Conservation (phyloP, 139 green algal genomes). For the Chlorella sp. region DNA sequence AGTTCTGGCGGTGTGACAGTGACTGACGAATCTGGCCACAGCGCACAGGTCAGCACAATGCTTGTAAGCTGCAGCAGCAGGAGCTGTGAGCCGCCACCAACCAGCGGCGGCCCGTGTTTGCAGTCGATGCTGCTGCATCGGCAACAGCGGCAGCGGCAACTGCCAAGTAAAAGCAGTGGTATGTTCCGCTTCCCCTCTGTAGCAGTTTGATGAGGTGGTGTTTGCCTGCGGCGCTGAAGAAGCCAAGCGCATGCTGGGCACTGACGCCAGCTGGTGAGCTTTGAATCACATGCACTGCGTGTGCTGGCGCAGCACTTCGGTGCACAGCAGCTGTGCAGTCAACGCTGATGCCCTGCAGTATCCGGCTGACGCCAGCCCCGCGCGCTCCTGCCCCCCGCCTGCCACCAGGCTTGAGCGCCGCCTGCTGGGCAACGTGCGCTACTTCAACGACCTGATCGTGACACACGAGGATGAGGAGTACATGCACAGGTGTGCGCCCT, state of each 20-base stretch:
- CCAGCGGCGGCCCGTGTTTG: too few relatives aligned
- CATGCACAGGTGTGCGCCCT: slow-evolving; percentile 66
- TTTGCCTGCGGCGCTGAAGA: slow-evolving; percentile 71
- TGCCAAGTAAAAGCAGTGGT: too few relatives aligned
- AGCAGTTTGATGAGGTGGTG: slow-evolving; percentile 74
- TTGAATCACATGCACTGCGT: neutral
- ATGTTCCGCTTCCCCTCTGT: neutral
- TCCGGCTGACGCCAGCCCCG: too few relatives aligned
- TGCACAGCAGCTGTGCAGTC: too few relatives aligned
- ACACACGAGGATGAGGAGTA: slow-evolving; percentile 77
- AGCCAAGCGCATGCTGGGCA: slow-evolving; percentile 48
- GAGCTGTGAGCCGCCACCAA: too few relatives aligned
- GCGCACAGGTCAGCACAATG: neutral
- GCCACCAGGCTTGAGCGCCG: slow-evolving; percentile 61
- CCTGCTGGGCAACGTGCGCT: slow-evolving; percentile 68
- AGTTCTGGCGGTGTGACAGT: neutral
- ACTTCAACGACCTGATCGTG: slow-evolving; percentile 77
- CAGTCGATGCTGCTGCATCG: too few relatives aligned
- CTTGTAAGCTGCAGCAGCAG: neutral
- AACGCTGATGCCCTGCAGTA: too few relatives aligned
- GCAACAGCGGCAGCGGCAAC: too few relatives aligned
- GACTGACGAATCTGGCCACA: neutral
- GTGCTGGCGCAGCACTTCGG: too few relatives aligned
- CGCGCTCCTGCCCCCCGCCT: too few relatives aligned
- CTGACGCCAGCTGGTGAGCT: slow-evolving; percentile 42